phyloP scores from a whole-genome alignment of 2,329 filamentous ascomycete species.

The Calonectria fujianensis region DNA sequence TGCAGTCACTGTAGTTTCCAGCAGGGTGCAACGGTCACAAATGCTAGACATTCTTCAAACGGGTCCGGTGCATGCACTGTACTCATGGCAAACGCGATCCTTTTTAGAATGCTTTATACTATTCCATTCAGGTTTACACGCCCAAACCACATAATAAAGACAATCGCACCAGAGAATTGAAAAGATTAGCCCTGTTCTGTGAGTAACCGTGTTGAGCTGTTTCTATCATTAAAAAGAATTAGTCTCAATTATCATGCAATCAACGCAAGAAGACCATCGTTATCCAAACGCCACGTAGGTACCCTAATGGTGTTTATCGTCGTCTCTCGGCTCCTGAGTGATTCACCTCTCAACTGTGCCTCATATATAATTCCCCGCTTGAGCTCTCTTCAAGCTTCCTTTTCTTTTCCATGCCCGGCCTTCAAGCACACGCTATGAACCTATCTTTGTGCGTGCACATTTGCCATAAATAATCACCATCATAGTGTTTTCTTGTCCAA shows the following conservation, averaged over 20 bases:
- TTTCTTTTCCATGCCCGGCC: neutral
- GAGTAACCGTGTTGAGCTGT: no score
- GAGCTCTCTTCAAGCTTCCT: neutral
- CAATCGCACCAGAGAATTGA: no score
- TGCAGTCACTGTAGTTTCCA: neutral
- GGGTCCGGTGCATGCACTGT: neutral
- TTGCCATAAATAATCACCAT: neutral
- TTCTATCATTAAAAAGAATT: no score
- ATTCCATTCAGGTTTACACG: neutral
- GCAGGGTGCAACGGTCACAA: neutral
- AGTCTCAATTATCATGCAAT: neutral
- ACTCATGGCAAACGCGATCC: neutral
- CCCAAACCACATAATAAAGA: neutral
- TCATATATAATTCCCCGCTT: neutral
- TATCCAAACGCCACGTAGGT: neutral
- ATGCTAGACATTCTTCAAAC: neutral
- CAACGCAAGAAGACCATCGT: neutral
- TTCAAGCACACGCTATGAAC: no score
- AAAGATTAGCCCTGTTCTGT: no score
- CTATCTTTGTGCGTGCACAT: no score
- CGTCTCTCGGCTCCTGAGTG: neutral
- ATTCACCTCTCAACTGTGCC: neutral
- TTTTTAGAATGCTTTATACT: neutral
- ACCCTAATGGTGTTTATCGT: neutral
- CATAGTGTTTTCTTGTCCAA: no score